A percentile compares a stretch with the other conserved stretches of the same genome.
These are phyloP conservation scores for Kwoniella bestiolae DNA, from an alignment of 768 basidiomycete genomes.

Conservation along the genomic window DNA sequence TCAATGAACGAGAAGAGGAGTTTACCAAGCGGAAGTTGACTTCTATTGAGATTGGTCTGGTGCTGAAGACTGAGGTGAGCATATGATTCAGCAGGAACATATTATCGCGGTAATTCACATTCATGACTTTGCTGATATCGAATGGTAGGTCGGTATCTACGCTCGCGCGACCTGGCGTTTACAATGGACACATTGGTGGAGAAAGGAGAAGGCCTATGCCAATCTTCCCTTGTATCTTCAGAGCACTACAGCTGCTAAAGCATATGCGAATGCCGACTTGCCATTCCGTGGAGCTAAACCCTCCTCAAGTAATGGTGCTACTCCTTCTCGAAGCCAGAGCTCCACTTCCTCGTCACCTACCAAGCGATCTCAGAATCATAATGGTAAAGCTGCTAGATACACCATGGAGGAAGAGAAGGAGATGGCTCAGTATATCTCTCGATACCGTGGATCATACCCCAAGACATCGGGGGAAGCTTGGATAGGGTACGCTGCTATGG, in stretches of 20 bases:
- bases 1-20: slow-evolving; percentile 14
- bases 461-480: slow-evolving; percentile 3
- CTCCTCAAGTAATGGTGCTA: background rate
- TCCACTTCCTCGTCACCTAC: background rate
- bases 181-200: slow-evolving; percentile 8
- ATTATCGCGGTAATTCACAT: background rate
- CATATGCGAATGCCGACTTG: background rate
- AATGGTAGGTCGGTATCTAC: background rate
- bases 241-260: slow-evolving; percentile 5
- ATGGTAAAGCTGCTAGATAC: background rate
- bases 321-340: background rate
- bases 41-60: slow-evolving; percentile 2
- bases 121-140: background rate
- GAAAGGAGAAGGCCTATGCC: background rate
- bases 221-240: background rate
- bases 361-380: background rate
- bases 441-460: background rate
- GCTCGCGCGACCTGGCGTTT: background rate
- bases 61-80: slow-evolving; percentile 4
- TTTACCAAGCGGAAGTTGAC: background rate
- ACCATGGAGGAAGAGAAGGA: slow-evolving; percentile 18
- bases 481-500: slow-evolving; percentile 11
- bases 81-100: background rate
- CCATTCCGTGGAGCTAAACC: background rate
- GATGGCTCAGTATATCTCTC: slow-evolving; percentile 16